Conservation (phyloP, 257 asterid species). For the Primulina tabacum region DNA sequence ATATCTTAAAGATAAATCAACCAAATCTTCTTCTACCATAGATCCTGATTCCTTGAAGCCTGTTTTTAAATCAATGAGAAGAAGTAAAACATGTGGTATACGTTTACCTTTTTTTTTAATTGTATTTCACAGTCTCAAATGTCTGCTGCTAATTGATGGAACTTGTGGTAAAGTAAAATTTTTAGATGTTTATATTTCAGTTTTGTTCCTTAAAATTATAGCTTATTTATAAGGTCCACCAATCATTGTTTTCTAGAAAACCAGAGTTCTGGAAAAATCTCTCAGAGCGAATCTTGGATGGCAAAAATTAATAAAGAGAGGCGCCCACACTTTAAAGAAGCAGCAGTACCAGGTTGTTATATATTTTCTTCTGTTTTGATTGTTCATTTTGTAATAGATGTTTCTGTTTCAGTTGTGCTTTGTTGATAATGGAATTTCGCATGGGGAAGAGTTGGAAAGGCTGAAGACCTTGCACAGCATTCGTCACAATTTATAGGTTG, state of each 20-base stretch:
- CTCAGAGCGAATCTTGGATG: constrained; percentile 58
- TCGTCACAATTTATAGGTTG: constrained; percentile 48
- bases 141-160: neutral
- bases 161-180: neutral
- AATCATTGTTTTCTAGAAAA: constrained; percentile 42
- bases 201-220: too few species aligned
- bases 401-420: constrained; percentile 57
- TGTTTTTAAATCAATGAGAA: neutral
- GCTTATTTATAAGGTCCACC: neutral
- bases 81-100: neutral
- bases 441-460: constrained; percentile 61
- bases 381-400: neutral
- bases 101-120: too few species aligned
- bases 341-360: constrained; percentile 67
- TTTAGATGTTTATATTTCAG: neutral
- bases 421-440: constrained; percentile 74
- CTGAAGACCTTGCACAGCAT: constrained; percentile 60
- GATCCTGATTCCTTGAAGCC: neutral
- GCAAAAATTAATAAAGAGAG: constrained; percentile 80
- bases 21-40: neutral
- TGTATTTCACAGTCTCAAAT: neutral
- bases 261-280: constrained; percentile 46
- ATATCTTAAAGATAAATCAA: constrained; percentile 14
- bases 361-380: neutral
- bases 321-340: constrained; percentile 75